These are phyloP conservation scores for Dujonia santamariae DNA, from an alignment of 1,139 yeast genomes.

Conservation along the genomic window DNA sequence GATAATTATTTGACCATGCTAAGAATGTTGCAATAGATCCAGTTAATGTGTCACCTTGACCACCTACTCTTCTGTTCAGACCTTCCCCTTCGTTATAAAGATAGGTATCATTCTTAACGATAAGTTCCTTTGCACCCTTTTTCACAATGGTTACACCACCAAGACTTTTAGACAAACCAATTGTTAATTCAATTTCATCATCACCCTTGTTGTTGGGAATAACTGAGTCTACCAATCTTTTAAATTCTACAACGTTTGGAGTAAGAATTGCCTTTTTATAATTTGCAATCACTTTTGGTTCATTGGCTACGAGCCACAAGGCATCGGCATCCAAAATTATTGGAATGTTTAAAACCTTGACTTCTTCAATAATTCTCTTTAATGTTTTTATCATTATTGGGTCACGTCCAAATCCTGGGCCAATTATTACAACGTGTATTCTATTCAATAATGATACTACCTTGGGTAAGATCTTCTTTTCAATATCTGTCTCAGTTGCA, in stretches of 20 bases:
- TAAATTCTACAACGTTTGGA: conserved; percentile 86
- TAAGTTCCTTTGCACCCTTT: conserved; percentile 68
- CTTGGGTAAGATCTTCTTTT: conserved; percentile 50
- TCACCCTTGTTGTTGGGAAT: conserved; percentile 21
- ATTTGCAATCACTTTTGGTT: conserved; percentile 51
- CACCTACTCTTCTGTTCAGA: conserved; percentile 49
- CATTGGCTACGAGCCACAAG: conserved; percentile 55
- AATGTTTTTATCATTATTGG: conserved; percentile 60
- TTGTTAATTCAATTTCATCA: conserved; percentile 26
- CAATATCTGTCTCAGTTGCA: conserved; percentile 18
- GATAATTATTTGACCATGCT: conserved; percentile 53
- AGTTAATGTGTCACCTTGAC: conserved; percentile 47
- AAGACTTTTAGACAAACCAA: conserved; percentile 48
- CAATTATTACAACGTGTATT: conserved; percentile 79
- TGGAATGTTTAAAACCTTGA: conserved; percentile 48
- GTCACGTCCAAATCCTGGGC: conserved; percentile 94
- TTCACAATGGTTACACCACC: conserved; percentile 67
- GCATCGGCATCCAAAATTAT: conserved; percentile 90
- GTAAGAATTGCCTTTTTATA: conserved; percentile 66
- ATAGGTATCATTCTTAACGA: conserved; percentile 47
- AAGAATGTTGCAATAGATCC: conserved; percentile 43
- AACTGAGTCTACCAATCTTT: conserved; percentile 54
- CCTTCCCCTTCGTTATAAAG: conserved; percentile 51
- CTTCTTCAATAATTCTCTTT: conserved; percentile 53
- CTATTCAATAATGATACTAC: conserved; percentile 54